Percentiles rank a stretch among this genome's conserved stretches.
Evolutionary conservation across 2,329 filamentous ascomycete species (phyloP).

Genomic region (Aspergillus sp.): DNA sequence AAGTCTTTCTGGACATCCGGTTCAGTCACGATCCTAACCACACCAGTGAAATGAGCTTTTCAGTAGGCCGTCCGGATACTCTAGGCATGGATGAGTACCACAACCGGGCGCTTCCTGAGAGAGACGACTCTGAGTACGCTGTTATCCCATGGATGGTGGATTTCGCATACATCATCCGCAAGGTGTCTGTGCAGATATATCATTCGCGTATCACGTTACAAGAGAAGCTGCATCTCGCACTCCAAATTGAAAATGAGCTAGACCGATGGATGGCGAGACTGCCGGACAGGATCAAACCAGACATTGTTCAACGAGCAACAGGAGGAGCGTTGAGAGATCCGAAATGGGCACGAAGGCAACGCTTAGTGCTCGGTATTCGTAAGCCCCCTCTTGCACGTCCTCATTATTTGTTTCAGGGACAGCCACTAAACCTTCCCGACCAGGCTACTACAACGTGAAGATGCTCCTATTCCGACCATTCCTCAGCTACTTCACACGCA

Average conservation of each 20-base stretch:
- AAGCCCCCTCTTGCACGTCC: conserved; percentile 14
- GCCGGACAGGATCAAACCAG: conserved; percentile 36
- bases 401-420: not conserved
- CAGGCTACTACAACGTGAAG: conserved; percentile 45
- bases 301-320: conserved; percentile 26
- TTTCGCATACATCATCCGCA: conserved; percentile 44
- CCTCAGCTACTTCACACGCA: conserved; percentile 34
- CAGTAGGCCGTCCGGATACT: conserved; percentile 52
- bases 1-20: conserved; percentile 11
- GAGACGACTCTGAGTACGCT: conserved; percentile 39
- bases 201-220: conserved; percentile 36
- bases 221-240: conserved; percentile 38
- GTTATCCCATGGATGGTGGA: conserved; percentile 47
- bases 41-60: conserved; percentile 50
- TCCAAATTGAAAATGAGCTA: conserved; percentile 41
- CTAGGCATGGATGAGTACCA: conserved; percentile 54
- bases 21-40: not conserved
- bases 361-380: conserved; percentile 44
- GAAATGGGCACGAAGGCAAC: conserved; percentile 41
- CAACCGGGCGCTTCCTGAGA: conserved; percentile 44
- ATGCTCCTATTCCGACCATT: conserved; percentile 44
- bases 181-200: conserved; percentile 45
- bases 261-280: conserved; percentile 39
- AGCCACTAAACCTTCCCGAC: not conserved
- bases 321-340: conserved; percentile 37